Percentiles rank a stretch among this genome's conserved stretches.
These are phyloP conservation scores for Sphaerobolus stellatus DNA, from an alignment of 1,284 basidiomycete species.

Conservation along the genomic window DNA sequence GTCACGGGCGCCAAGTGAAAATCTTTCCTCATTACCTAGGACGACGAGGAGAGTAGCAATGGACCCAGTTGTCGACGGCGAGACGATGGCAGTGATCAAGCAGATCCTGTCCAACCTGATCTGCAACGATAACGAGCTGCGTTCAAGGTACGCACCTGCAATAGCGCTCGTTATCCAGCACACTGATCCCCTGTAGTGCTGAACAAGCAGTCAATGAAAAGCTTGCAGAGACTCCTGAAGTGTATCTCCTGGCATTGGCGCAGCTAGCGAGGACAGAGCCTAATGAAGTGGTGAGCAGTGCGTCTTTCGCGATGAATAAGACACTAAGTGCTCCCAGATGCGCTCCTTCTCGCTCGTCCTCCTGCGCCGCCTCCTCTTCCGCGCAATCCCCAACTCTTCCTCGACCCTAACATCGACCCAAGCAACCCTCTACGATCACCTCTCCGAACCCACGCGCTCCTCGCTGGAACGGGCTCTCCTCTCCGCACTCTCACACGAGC, in stretches of 20 bases:
- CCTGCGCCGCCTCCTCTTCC: constrained; percentile 71
- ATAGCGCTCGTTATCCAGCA: neutral
- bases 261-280: constrained; percentile 72
- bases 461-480: constrained; percentile 71
- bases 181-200: constrained; percentile 47
- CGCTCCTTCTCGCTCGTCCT: constrained; percentile 78
- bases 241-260: constrained; percentile 70
- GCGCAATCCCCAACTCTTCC: constrained; percentile 36
- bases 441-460: constrained; percentile 60
- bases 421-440: constrained; percentile 67
- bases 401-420: constrained; percentile 28
- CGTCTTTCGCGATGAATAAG: constrained; percentile 1
- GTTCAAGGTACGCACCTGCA: constrained; percentile 45
- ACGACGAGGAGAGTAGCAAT: too few species aligned
- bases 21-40: too few species aligned
- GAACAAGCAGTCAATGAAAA: constrained; percentile 77
- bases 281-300: constrained; percentile 63
- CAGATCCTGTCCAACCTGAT: constrained; percentile 82
- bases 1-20: too few species aligned
- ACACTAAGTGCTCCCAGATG: constrained; percentile 50
- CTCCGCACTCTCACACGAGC: constrained; percentile 63
- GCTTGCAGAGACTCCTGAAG: constrained; percentile 69
- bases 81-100: constrained; percentile 41
- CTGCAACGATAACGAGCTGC: constrained; percentile 75
- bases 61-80: constrained; percentile 21